These are phyloP conservation scores for Nicotiana knightiana DNA, from an alignment of 257 asterid species.

Conservation along the genomic window DNA sequence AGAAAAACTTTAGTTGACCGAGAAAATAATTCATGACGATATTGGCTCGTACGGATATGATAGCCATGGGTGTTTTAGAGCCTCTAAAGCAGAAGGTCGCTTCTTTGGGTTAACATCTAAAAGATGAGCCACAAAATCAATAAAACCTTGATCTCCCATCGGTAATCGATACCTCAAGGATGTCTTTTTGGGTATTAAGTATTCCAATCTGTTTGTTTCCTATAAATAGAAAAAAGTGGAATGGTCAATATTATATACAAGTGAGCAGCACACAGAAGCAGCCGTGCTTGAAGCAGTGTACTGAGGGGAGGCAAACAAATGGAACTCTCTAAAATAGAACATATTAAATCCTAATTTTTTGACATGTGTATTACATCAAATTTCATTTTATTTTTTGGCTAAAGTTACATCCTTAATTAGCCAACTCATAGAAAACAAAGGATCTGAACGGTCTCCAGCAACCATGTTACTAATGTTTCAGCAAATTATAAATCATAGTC, in stretches of 20 bases:
- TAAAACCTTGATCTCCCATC: conserved; percentile 27
- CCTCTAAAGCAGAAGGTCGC: conserved; percentile 33
- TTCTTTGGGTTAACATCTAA: conserved; percentile 24
- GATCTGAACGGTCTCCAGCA: not conserved
- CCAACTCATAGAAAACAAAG: not conserved
- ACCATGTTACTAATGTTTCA: not conserved
- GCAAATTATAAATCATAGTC: not conserved
- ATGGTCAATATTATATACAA: not conserved
- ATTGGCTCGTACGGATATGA: conserved; percentile 26
- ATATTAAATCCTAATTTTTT: not conserved
- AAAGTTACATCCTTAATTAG: not conserved
- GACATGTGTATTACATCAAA: not conserved
- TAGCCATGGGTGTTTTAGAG: conserved; percentile 31
- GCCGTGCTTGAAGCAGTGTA: not conserved
- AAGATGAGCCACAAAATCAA: conserved; percentile 26
- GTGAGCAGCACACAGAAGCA: not conserved
- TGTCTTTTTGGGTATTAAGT: conserved; percentile 27
- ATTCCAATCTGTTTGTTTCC: conserved; percentile 29
- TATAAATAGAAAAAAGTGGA: not conserved
- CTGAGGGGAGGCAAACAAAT: not conserved
- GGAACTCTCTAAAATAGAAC: not conserved
- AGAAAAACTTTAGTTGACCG: not conserved
- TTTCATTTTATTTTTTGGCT: not conserved
- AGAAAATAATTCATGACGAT: conserved; percentile 15
- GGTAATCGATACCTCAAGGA: conserved; percentile 28